A percentile compares a stretch with the other conserved stretches of the same genome.
These are phyloP conservation scores for Streptanthus diversifolius DNA, from an alignment of 345 rosid species.

Conservation along the genomic window DNA sequence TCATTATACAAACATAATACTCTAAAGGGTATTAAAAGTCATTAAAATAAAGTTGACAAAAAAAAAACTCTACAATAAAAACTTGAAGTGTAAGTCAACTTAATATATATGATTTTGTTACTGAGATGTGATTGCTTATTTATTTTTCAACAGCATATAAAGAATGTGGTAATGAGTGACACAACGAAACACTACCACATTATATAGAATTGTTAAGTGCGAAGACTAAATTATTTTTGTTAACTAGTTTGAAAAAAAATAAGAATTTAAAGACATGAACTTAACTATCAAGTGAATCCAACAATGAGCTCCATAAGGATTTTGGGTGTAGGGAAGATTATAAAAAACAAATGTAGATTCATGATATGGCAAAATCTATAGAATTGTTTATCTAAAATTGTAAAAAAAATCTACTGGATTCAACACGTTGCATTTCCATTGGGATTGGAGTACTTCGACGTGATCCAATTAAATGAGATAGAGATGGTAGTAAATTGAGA, in stretches of 20 bases:
- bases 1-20: too few relatives aligned
- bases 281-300: background rate
- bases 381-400: background rate
- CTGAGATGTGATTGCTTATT: too few relatives aligned
- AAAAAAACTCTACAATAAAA: too few relatives aligned
- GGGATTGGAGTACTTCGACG: constrained; percentile 12
- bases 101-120: too few relatives aligned
- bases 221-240: background rate
- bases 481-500: background rate
- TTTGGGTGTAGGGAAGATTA: background rate
- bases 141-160: too few relatives aligned
- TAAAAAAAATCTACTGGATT: background rate
- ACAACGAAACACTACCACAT: background rate
- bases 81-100: too few relatives aligned
- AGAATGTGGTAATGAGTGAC: background rate
- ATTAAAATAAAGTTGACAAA: too few relatives aligned
- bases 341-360: background rate
- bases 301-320: background rate
- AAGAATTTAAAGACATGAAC: background rate
- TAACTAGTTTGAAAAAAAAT: background rate
- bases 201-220: background rate
- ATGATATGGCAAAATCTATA: background rate
- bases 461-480: background rate
- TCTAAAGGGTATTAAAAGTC: too few relatives aligned
- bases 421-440: background rate